phyloP scores from a whole-genome alignment of 805 yeast species.

The Peterozyma toletana region DNA sequence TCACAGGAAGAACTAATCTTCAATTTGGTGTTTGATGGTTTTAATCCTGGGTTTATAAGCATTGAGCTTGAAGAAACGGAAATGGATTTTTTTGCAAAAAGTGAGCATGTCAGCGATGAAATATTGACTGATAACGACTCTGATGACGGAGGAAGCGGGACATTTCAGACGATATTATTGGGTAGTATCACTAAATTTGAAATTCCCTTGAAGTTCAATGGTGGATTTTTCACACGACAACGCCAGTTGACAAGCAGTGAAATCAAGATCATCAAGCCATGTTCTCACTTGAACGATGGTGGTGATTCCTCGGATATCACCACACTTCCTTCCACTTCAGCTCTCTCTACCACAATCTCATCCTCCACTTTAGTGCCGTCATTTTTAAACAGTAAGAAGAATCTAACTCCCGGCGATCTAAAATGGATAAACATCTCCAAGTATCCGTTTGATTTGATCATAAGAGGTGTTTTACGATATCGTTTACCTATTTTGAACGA shows the following conservation, averaged over 20 bases:
- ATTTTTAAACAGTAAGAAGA: neutral
- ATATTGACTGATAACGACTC: constrained; percentile 1
- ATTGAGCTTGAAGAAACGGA: constrained; percentile 59
- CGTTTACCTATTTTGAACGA: constrained; percentile 56
- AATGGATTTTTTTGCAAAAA: constrained; percentile 79
- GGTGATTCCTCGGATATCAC: constrained; percentile 14
- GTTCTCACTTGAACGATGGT: constrained; percentile 25
- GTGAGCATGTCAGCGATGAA: constrained; percentile 32
- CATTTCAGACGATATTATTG: constrained; percentile 60
- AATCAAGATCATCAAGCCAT: constrained; percentile 69
- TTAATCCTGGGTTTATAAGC: constrained; percentile 81
- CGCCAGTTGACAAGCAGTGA: constrained; percentile 56
- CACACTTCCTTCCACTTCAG: constrained; percentile 15
- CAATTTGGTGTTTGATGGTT: constrained; percentile 68
- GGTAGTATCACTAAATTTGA: constrained; percentile 67
- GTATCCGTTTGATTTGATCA: constrained; percentile 78
- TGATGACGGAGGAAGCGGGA: constrained; percentile 10
- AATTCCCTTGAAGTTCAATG: constrained; percentile 65
- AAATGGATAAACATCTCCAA: constrained; percentile 72
- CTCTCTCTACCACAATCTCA: neutral
- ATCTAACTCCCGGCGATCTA: constrained; percentile 15
- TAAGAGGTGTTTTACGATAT: constrained; percentile 78
- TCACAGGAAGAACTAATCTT: constrained; percentile 82
- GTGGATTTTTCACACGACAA: constrained; percentile 67
- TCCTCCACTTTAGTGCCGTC: neutral